phyloP scores from a whole-genome alignment of 495 filamentous ascomycete genomes.

The Neurospora intermedia region DNA sequence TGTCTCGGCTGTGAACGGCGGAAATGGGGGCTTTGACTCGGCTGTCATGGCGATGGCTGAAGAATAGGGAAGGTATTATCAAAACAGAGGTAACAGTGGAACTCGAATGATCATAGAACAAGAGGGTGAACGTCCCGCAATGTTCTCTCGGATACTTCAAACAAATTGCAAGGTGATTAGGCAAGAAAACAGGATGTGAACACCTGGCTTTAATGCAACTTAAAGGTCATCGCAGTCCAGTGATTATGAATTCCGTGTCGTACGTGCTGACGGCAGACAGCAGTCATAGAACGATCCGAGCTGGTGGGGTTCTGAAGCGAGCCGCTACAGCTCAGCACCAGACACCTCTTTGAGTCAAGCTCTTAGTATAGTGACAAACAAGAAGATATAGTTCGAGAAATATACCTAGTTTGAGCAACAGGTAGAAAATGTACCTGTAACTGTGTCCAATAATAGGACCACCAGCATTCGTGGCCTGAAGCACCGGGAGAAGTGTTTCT shows the following conservation, averaged over 20 bases:
- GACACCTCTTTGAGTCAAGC: neutral
- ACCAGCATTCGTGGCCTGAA: neutral
- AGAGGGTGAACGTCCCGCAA: neutral
- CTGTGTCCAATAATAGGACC: neutral
- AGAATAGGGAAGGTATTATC: neutral
- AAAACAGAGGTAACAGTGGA: neutral
- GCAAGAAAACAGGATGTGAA: neutral
- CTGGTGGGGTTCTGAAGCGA: neutral
- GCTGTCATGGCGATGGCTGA: constrained; percentile 7
- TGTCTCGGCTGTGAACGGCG: constrained; percentile 72
- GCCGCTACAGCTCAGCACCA: neutral
- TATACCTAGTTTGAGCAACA: neutral
- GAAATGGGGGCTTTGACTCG: constrained; percentile 37
- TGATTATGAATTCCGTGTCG: neutral
- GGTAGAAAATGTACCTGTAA: neutral
- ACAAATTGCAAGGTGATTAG: neutral
- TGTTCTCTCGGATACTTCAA: neutral
- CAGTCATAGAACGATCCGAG: neutral
- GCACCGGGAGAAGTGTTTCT: neutral
- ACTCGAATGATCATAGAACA: neutral
- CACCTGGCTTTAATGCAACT: neutral
- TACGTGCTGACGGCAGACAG: neutral
- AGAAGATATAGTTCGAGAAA: neutral
- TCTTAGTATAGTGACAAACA: neutral
- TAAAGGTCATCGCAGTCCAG: neutral